Evolutionary conservation across 768 basidiomycete species (phyloP), one percentile per base, ranked within the genome.

Genomic region (Pulveroboletus sp.): DNA sequence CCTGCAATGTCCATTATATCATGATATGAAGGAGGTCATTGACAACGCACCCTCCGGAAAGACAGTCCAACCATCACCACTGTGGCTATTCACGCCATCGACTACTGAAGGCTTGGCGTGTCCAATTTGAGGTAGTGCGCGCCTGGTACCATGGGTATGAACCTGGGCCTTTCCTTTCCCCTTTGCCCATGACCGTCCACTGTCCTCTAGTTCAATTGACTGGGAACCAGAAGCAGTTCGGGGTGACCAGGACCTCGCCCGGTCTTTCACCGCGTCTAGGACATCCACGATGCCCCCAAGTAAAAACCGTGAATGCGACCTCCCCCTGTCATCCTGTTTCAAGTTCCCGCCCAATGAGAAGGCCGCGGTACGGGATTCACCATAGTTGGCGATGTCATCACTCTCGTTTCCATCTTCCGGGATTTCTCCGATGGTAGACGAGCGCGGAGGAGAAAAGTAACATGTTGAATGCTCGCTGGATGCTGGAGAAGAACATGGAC

Each of bases 21-120:
- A 50, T 16, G 12, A 10, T 8, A 32, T 27, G 23, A 43, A 21
- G 42, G 23, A 45, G 29, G 36, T 33, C 21, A 19, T 66, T 73
- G 33, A 25, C 35, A 20, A 42, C 56, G 17, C 45, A 87, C 93
- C 94, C 71, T 87, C 84, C 58, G 84, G 81, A 66, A 95, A 95
- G 65, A 94, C 86, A 62, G 86, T 85, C 91, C 92, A 97, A 5
- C 77, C 75, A 43, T 77, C 70, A 12, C 72, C 73, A 5, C 25
- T 73, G 71, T 46, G 74, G 66, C 39, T 59, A 65, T 43, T 53
- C 39, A 17, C 47, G 35, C 24, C 55, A 17, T 49, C 54, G 41
- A 45, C 49, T 57, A 25, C 43, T 49, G 47, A 31, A 33, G 21
- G 16, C 32, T 58, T 76, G 5, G 74, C 64, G 25, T 75, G 61